These are phyloP conservation scores for Termitomyces sp. DNA, from an alignment of 1,284 basidiomycete genomes.

Conservation along the genomic window DNA sequence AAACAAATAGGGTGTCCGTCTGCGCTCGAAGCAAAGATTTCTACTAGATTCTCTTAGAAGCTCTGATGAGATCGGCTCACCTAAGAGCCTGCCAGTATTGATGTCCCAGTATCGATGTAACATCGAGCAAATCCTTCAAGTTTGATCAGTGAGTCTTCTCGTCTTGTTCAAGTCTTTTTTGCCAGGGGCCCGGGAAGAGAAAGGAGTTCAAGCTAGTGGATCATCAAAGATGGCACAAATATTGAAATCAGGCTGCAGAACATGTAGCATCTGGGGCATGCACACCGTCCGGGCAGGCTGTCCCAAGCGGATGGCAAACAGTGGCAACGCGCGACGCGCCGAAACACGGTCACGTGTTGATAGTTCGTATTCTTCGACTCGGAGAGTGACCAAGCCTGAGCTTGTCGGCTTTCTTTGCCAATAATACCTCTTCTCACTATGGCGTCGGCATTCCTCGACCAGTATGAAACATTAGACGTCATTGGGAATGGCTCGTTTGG, in stretches of 20 bases:
- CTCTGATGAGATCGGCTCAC: not conserved
- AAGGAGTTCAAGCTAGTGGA: no score
- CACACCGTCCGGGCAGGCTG: no score
- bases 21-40: not conserved
- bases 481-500: slow-evolving; percentile 98
- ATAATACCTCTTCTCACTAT: slow-evolving; percentile 16
- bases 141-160: no score
- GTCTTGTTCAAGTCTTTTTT: no score
- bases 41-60: not conserved
- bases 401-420: not conserved
- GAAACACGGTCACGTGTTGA: slow-evolving; percentile 12
- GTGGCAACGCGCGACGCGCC: slow-evolving; percentile 7
- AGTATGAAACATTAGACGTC: slow-evolving; percentile 84
- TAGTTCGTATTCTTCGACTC: slow-evolving; percentile 1
- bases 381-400: not conserved
- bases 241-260: no score
- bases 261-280: no score
- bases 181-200: no score
- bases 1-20: not conserved
- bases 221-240: no score
- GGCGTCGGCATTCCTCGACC: slow-evolving; percentile 50
- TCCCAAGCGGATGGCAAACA: not conserved
- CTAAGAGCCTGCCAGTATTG: not conserved
- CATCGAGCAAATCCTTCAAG: not conserved
- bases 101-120: no score